Base-by-base conservation (phyloP, 2,329 filamentous ascomycete species). In the Exophiala sp. region DNA sequence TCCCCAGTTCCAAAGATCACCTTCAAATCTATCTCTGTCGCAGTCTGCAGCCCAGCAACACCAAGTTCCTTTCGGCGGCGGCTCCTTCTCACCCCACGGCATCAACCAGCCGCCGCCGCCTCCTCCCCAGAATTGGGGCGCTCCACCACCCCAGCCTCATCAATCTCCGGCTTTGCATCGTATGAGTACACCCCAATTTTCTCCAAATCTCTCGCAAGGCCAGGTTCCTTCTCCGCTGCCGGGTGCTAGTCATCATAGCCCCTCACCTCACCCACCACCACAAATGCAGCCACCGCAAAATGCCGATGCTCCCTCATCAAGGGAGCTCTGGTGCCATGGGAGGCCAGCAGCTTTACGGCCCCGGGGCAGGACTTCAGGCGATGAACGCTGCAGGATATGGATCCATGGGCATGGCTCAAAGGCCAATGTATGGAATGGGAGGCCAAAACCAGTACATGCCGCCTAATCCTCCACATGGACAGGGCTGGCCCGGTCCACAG, bases 101-200 rank as follows among this genome's bases (percentile, higher is more conserved):
- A 51, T 58, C 49, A 80, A 80, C 13, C 62, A 78, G 24, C 69
- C 69, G 30, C 69, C 78, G 43, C 64, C 78, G 24, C 69, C 78
- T 42, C 80, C 78, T 42, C 80, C 82, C 35, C 83, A 84, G 64
- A 84, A 70, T 78, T 88, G 79, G 81, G 84, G 61, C 74, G 82
- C 68, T 70, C 77, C 66, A 68, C 76, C 60, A 67, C 81, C 79
- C 30, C 81, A 84, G 60, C 81, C 83, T 60, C 81, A 82, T 50
- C 76, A 80, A 7, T 75, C 81, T 1, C 75, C 78, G 41, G 62
- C 69, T 52, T 67, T 73, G 43, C 67, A 67, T 52, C 62, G 67
- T 22, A 65, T 65, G 48, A 67, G 68, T 57, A 58, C 56, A 8
- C 51, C 53, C 6, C 59, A 61, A 30, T 58, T 48, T 24, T 60